phyloP scores from a whole-genome alignment of 345 rosid species.

The Atalantia buxifolia region DNA sequence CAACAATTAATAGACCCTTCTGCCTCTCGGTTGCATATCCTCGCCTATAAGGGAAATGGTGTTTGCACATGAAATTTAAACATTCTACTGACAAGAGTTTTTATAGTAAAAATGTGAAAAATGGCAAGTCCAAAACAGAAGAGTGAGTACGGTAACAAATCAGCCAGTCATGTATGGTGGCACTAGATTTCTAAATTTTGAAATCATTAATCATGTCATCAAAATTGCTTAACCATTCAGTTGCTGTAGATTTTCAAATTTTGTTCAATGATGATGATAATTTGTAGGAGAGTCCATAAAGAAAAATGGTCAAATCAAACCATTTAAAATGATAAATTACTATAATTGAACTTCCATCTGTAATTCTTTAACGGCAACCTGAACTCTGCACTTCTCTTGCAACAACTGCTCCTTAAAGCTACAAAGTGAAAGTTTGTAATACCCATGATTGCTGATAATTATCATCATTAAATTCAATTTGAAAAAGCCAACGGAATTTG shows the following conservation, averaged over 20 bases:
- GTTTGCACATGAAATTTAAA: not conserved
- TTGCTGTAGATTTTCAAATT: no score
- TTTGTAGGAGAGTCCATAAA: no score
- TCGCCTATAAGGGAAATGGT: conserved; percentile 51
- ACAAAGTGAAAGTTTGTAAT: not conserved
- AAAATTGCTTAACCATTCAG: not conserved
- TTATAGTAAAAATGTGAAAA: not conserved
- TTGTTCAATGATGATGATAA: no score
- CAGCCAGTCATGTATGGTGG: not conserved
- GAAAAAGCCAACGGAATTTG: not conserved
- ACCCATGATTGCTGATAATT: not conserved
- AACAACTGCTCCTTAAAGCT: not conserved
- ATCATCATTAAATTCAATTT: not conserved
- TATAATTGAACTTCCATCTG: not conserved
- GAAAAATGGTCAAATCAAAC: no score
- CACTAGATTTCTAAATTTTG: not conserved
- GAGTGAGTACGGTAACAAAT: not conserved
- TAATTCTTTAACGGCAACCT: not conserved
- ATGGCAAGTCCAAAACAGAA: not conserved
- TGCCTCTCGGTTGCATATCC: conserved; percentile 95
- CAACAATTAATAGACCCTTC: conserved; percentile 79
- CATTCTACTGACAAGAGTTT: not conserved
- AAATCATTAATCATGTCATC: not conserved
- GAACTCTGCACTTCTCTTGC: not conserved
- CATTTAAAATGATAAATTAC: not conserved